These are phyloP conservation scores for Malus domestica DNA, from an alignment of 306 rosid species.

Conservation along the genomic window ASM211411v1 NC_041790.1:6799501-6800000, in stretches of 20 bases:
- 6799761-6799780: constrained; percentile 31
- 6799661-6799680: constrained; percentile 21
- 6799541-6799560: neutral
- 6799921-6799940: no score
- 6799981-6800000: no score
- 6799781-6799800: constrained; percentile 43
- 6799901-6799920: neutral
- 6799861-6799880: neutral
- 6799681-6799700: constrained; percentile 33
- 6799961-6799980: no score
- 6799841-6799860: neutral
- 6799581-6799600: constrained; percentile 25
- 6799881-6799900: neutral
- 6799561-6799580: constrained; percentile 18
- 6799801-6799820: constrained; percentile 38
- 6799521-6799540: neutral
- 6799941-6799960: no score
- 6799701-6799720: neutral
- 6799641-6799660: constrained; percentile 26
- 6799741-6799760: constrained; percentile 15
- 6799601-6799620: constrained; percentile 27
- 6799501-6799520: neutral
- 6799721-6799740: constrained; percentile 55
- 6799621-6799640: constrained; percentile 25
- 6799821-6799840: constrained; percentile 22